Percentiles rank a stretch among this genome's conserved stretches.
phyloP scores from a whole-genome alignment of 352 stramenopile species.

The Plasmopara muralis region DNA sequence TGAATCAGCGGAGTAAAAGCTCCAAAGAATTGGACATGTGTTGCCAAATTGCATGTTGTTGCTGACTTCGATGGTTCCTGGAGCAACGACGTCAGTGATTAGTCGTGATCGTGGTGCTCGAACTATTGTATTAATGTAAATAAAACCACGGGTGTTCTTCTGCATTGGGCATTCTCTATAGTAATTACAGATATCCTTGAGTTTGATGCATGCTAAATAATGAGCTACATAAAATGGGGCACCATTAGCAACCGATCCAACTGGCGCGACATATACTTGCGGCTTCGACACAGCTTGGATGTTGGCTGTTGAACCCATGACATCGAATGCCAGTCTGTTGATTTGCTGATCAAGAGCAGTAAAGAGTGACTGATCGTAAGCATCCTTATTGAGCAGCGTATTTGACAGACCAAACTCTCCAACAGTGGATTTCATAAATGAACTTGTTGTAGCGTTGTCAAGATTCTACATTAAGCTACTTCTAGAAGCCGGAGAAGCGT shows the following conservation, averaged over 20 bases:
- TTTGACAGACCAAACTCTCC: conserved; percentile 3
- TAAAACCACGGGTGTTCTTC: conserved; percentile 3
- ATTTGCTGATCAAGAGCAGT: neutral
- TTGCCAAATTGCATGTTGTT: conserved; percentile 11
- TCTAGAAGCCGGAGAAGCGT: neutral
- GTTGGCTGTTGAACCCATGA: conserved; percentile 2
- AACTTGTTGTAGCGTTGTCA: neutral
- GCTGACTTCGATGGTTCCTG: neutral
- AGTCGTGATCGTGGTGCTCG: no score
- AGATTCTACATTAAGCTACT: neutral
- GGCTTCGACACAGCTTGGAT: conserved; percentile 1
- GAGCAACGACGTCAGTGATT: neutral
- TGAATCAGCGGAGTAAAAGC: neutral
- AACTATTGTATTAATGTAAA: conserved; percentile 1
- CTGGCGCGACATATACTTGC: neutral
- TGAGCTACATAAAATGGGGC: conserved; percentile 4
- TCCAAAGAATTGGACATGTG: conserved; percentile 4
- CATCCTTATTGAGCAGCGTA: neutral
- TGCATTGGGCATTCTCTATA: conserved; percentile 5
- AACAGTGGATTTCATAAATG: neutral
- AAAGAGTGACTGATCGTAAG: neutral
- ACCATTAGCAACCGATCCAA: neutral
- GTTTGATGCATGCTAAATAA: conserved; percentile 2
- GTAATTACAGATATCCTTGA: neutral
- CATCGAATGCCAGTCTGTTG: conserved; percentile 1